A percentile compares a stretch with the other conserved stretches of the same genome.
These are phyloP conservation scores for Xylona heveae DNA, from an alignment of 495 filamentous ascomycete genomes.

Conservation along the genomic window DNA sequence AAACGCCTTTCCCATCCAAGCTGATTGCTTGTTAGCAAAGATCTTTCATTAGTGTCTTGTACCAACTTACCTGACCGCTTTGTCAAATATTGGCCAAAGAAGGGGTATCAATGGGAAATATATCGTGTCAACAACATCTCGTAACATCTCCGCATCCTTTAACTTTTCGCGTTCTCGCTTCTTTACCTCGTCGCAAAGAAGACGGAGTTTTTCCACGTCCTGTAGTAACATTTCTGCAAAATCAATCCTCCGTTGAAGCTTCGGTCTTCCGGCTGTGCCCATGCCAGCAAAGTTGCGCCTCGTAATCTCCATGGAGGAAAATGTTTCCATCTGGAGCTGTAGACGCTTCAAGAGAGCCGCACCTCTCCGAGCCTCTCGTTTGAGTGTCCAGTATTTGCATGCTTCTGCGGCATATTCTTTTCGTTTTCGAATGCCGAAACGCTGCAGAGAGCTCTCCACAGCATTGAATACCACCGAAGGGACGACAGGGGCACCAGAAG, in stretches of 20 bases:
- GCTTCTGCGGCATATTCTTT: conserved; percentile 84
- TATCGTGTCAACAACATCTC: conserved; percentile 56
- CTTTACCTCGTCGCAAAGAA: conserved; percentile 43
- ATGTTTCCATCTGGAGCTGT: conserved; percentile 84
- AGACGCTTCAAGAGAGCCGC: conserved; percentile 81
- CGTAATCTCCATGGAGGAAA: conserved; percentile 91
- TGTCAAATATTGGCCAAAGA: conserved; percentile 61
- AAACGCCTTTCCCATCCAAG: conserved; percentile 50
- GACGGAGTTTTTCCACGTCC: conserved; percentile 53
- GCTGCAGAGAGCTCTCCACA: conserved; percentile 55
- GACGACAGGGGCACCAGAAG: conserved; percentile 87
- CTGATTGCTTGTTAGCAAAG: conserved; percentile 27
- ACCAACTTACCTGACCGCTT: conserved; percentile 34
- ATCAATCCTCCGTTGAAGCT: conserved; percentile 63
- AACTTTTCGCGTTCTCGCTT: conserved; percentile 55
- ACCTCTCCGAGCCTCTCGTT: conserved; percentile 77
- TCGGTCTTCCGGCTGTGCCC: conserved; percentile 61
- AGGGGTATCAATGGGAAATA: conserved; percentile 76
- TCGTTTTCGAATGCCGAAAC: conserved; percentile 63
- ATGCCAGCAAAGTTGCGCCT: conserved; percentile 79
- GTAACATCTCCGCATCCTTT: conserved; percentile 51
- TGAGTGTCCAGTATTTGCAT: conserved; percentile 95
- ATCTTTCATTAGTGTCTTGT: neutral
- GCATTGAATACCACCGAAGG: conserved; percentile 64
- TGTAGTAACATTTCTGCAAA: conserved; percentile 57